These are phyloP conservation scores for Solanum lycopersicoides DNA, from an alignment of 257 asterid species.

Conservation along the genomic window DNA sequence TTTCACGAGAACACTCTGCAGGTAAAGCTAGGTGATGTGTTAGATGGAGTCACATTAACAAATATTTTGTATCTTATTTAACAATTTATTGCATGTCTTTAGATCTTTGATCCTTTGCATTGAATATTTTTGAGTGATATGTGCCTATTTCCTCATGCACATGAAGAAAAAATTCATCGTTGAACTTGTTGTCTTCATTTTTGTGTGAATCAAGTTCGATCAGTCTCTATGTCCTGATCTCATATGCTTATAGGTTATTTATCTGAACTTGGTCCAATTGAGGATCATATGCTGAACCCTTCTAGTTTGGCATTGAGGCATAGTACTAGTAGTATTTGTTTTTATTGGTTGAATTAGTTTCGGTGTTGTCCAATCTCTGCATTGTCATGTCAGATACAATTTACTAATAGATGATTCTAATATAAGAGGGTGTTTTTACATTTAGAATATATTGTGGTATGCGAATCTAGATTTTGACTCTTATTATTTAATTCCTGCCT, in stretches of 20 bases:
- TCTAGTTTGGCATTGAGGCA: not conserved
- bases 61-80: not conserved
- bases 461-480: not conserved
- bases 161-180: not conserved
- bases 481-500: not conserved
- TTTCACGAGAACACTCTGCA: conserved; percentile 51
- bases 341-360: not conserved
- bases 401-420: not conserved
- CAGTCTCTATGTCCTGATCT: not conserved
- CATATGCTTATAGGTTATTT: not conserved
- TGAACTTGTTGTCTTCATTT: not conserved
- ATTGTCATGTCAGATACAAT: not conserved
- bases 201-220: not conserved
- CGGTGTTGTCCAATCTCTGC: not conserved
- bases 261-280: not conserved
- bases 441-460: not conserved
- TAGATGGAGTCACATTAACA: not conserved
- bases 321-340: not conserved
- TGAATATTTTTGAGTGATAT: not conserved
- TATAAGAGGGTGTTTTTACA: not conserved
- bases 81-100: not conserved
- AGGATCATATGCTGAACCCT: not conserved
- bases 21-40: conserved; percentile 27
- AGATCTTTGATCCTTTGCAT: not conserved
- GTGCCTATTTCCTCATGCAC: not conserved